Conservation (phyloP, 169 alveolate genomes). For the Eimeria tenella region DNA sequence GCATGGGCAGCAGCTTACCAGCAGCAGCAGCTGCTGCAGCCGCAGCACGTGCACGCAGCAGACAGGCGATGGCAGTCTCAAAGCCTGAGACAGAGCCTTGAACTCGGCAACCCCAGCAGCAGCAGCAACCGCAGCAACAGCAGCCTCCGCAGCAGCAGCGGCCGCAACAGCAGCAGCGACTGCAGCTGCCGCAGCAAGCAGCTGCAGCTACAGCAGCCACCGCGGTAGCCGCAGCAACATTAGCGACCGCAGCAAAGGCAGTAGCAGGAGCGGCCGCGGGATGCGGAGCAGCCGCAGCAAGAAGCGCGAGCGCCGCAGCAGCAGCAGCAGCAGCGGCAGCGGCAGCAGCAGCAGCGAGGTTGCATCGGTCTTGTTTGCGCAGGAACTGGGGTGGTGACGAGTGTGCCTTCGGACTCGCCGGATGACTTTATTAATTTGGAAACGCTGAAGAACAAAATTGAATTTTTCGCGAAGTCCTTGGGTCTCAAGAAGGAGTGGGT, state of each 20-base stretch:
- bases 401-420: slow-evolving; percentile 99
- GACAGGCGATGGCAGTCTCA: too few relatives aligned
- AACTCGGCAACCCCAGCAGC: not conserved
- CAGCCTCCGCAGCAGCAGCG: not conserved
- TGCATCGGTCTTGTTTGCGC: not conserved
- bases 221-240: not conserved
- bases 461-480: slow-evolving; percentile 88
- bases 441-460: slow-evolving; percentile 84
- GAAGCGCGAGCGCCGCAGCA: not conserved
- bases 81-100: not conserved
- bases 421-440: slow-evolving; percentile 98
- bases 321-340: not conserved
- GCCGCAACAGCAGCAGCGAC: not conserved
- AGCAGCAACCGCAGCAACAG: not conserved
- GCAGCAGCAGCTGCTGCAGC: too few relatives aligned
- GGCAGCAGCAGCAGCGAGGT: not conserved
- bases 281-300: not conserved
- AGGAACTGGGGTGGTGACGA: slow-evolving; percentile 98
- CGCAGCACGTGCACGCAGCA: too few relatives aligned
- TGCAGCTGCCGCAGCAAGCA: not conserved
- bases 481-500: slow-evolving; percentile 94
- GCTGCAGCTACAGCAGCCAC: not conserved
- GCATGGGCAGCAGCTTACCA: too few relatives aligned
- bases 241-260: not conserved
- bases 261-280: not conserved